Conservation (phyloP, 495 filamentous ascomycete species). For the Tuber indicum region DNA sequence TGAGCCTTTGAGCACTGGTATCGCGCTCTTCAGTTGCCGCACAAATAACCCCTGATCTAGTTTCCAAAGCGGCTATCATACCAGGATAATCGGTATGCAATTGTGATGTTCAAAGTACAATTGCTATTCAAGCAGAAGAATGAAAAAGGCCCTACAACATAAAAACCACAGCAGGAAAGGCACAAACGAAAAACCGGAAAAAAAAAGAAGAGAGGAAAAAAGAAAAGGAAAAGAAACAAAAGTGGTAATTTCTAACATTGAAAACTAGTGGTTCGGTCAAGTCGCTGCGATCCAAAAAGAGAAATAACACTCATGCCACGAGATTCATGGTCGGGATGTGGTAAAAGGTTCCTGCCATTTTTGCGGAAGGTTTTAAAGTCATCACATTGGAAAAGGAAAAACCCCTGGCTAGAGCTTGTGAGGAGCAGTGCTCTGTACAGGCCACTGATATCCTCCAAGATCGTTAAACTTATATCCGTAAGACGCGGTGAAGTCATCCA, state of each 20-base stretch:
- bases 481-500: conserved; percentile 96
- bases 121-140: neutral
- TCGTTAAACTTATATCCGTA: conserved; percentile 99
- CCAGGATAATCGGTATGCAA: neutral
- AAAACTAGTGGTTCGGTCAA: neutral
- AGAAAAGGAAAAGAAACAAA: neutral
- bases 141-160: neutral
- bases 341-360: neutral
- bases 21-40: neutral
- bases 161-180: neutral
- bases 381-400: neutral
- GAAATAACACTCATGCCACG: neutral
- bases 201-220: neutral
- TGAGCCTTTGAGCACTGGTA: neutral
- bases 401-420: conserved; percentile 61
- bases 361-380: neutral
- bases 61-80: neutral
- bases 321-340: neutral
- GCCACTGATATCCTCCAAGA: conserved; percentile 93
- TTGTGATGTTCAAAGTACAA: neutral
- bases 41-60: neutral
- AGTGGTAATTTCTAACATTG: conserved; percentile 4
- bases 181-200: neutral
- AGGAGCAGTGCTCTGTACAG: conserved; percentile 55
- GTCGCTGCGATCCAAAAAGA: conserved; percentile 4